These are phyloP conservation scores for Dictyostelium citrinum DNA, from an alignment of 78 protist genomes.

Conservation along the genomic window DNA sequence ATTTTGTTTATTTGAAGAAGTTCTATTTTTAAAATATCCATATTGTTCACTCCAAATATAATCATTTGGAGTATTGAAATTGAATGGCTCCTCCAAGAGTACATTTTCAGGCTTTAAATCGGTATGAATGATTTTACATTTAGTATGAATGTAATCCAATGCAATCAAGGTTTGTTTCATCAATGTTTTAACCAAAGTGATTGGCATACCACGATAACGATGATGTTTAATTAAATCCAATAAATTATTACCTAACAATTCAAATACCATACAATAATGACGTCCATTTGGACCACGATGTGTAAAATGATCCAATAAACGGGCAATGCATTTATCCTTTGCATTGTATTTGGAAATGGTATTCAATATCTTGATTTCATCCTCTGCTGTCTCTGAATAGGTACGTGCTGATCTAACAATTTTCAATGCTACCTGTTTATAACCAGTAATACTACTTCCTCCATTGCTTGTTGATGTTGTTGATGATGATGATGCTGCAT, in stretches of 20 bases:
- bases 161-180: conserved; percentile 85
- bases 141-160: conserved; percentile 91
- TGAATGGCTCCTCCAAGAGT: conserved; percentile 51
- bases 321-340: conserved; percentile 18
- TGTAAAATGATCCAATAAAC: conserved; percentile 83
- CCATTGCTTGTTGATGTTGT: not conserved
- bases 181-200: conserved; percentile 82
- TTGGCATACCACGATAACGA: conserved; percentile 93
- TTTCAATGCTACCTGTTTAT: conserved; percentile 87
- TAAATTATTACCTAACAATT: conserved; percentile 92
- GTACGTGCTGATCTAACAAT: conserved; percentile 89
- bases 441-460: not conserved
- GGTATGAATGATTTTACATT: conserved; percentile 95
- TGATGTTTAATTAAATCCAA: conserved; percentile 86
- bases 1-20: not conserved
- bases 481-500: not conserved
- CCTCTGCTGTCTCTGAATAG: conserved; percentile 94
- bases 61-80: not conserved
- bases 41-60: conserved; percentile 57
- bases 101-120: conserved; percentile 98
- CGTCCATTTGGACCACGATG: conserved; percentile 91
- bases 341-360: conserved; percentile 19
- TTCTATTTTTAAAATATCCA: conserved; percentile 26
- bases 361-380: conserved; percentile 87
- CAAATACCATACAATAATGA: conserved; percentile 96